These are phyloP conservation scores for Colletotrichum echinochloae DNA, from an alignment of 2,329 filamentous ascomycete genomes.

Conservation along the genomic window DNA sequence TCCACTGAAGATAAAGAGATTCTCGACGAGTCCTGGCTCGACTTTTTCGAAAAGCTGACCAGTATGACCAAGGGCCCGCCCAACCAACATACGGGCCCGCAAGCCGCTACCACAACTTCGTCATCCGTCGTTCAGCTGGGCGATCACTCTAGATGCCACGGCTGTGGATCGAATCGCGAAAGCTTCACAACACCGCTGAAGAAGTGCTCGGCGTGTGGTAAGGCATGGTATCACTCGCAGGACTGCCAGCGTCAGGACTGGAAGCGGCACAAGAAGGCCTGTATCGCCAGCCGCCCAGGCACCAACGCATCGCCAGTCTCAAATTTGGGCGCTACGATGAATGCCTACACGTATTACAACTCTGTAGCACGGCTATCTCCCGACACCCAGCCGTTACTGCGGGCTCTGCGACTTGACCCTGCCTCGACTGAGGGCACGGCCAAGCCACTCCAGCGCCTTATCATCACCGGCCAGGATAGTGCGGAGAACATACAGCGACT, in stretches of 20 bases:
- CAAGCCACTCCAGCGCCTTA: background rate
- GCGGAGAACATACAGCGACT: background rate
- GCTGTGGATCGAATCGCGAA: background rate
- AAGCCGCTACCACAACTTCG: background rate
- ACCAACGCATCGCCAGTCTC: background rate
- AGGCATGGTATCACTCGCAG: slow-evolving; percentile 22
- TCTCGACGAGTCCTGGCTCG: background rate
- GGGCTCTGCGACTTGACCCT: background rate
- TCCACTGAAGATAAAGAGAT: background rate
- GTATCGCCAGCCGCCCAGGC: slow-evolving; percentile 9
- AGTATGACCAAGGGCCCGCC: background rate
- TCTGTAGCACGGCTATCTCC: background rate
- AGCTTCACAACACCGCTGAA: background rate
- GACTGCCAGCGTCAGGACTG: slow-evolving; percentile 18
- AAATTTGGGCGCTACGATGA: background rate
- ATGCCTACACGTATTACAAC: background rate
- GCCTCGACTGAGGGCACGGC: background rate
- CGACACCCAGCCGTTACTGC: background rate
- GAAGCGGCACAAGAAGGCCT: slow-evolving; percentile 7
- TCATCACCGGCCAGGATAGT: slow-evolving; percentile 8
- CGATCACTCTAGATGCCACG: slow-evolving; percentile 2
- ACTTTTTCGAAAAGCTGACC: background rate
- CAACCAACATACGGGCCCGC: background rate
- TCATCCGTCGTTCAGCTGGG: background rate
- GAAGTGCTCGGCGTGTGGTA: slow-evolving; percentile 7